Conservation (phyloP, 129 eudicot genomes). For the Lactuca sativa region DNA sequence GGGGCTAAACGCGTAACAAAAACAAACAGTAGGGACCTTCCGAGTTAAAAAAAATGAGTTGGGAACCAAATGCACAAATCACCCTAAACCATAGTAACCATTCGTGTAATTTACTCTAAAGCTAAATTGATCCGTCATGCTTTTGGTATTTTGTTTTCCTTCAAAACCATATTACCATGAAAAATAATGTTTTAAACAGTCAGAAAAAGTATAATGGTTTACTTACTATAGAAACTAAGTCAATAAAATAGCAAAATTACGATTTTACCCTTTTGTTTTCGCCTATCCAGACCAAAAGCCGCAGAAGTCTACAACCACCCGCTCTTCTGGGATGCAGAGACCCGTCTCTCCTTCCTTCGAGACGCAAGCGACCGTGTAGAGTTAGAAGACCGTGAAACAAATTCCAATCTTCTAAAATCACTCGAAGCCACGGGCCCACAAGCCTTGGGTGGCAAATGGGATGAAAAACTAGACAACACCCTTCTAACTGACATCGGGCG, state of each 20-base stretch:
- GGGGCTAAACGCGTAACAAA: no score
- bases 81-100: no score
- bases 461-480: slow-evolving; percentile 58
- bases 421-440: slow-evolving; percentile 51
- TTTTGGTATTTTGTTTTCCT: no score
- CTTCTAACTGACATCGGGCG: slow-evolving; percentile 63
- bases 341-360: slow-evolving; percentile 77
- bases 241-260: background rate
- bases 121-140: no score
- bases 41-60: no score
- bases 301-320: slow-evolving; percentile 63
- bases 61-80: no score
- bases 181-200: no score
- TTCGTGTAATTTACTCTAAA: no score
- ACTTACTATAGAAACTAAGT: no score
- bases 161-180: no score
- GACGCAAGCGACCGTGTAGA: slow-evolving; percentile 86
- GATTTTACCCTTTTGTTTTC: background rate
- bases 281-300: slow-evolving; percentile 60
- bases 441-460: slow-evolving; percentile 83
- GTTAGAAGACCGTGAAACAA: slow-evolving; percentile 61
- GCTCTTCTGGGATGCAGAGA: slow-evolving; percentile 69
- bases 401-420: slow-evolving; percentile 51
- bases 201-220: no score
- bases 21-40: no score